phyloP scores from a whole-genome alignment of 257 asterid species.

The Gardenia jasminoides region DNA sequence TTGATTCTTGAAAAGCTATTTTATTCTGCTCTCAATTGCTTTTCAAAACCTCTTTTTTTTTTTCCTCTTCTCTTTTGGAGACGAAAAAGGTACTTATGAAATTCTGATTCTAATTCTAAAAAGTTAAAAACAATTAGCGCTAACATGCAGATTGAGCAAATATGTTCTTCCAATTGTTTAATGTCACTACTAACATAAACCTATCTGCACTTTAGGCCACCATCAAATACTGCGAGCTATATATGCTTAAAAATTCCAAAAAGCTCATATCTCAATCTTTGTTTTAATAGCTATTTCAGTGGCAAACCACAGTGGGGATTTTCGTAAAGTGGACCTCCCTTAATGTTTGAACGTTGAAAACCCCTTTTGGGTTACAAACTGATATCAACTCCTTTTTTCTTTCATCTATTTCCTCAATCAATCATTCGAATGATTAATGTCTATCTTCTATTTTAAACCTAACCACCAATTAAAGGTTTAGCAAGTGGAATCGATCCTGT shows the following conservation, averaged over 20 bases:
- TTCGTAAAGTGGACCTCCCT: slow-evolving; percentile 15
- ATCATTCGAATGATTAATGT: slow-evolving; percentile 5
- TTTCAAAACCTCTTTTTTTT: no score
- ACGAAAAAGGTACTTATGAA: no score
- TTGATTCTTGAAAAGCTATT: no score
- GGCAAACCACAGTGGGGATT: slow-evolving; percentile 3
- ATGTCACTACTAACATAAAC: background rate
- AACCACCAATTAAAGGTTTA: slow-evolving; percentile 4
- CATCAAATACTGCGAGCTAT: background rate
- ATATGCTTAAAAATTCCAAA: background rate
- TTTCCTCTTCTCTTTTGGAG: no score
- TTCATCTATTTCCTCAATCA: slow-evolving; percentile 22
- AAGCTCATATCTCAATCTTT: background rate
- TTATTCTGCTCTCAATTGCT: no score
- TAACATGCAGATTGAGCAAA: background rate
- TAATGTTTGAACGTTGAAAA: slow-evolving; percentile 17
- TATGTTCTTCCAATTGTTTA: background rate
- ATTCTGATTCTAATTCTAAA: no score
- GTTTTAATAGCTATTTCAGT: background rate
- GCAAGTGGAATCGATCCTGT: slow-evolving; percentile 26
- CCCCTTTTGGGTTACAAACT: slow-evolving; percentile 14
- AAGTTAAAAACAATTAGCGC: no score
- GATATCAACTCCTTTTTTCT: slow-evolving; percentile 7
- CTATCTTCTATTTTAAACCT: background rate
- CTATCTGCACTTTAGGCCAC: background rate